phyloP scores from a whole-genome alignment of 352 stramenopile genomes.

The Nothophytophthora sp. region DNA sequence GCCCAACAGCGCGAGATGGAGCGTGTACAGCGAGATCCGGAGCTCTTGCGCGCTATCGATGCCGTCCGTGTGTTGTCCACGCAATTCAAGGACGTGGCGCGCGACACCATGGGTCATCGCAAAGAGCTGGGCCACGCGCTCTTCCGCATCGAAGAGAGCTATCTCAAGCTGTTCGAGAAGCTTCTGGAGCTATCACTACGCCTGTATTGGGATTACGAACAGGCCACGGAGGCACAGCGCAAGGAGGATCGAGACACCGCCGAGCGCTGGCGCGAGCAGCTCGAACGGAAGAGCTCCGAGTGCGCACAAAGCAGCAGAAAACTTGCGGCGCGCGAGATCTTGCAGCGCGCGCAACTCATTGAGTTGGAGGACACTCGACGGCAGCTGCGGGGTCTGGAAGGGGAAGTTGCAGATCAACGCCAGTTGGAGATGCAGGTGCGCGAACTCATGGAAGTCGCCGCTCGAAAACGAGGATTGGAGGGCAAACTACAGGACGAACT shows the following conservation, averaged over 20 bases:
- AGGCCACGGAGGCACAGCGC: slow-evolving; percentile 47
- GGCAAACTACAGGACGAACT: slow-evolving; percentile 34
- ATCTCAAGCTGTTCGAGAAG: slow-evolving; percentile 78
- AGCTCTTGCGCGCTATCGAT: slow-evolving; percentile 58
- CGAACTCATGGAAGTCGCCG: slow-evolving; percentile 35
- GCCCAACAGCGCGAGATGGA: slow-evolving; percentile 60
- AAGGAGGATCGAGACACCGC: slow-evolving; percentile 44
- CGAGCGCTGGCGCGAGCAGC: slow-evolving; percentile 51
- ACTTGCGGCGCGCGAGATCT: slow-evolving; percentile 54
- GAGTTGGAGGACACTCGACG: slow-evolving; percentile 48
- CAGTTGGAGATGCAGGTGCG: slow-evolving; percentile 44
- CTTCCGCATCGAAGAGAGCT: slow-evolving; percentile 74
- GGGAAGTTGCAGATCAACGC: slow-evolving; percentile 30
- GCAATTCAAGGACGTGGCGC: slow-evolving; percentile 70
- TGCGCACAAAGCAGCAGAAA: slow-evolving; percentile 50
- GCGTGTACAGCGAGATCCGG: slow-evolving; percentile 56
- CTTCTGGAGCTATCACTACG: slow-evolving; percentile 69
- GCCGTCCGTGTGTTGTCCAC: slow-evolving; percentile 50
- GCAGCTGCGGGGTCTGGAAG: slow-evolving; percentile 40
- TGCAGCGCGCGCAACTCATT: slow-evolving; percentile 51
- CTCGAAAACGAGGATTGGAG: slow-evolving; percentile 29
- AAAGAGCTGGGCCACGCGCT: slow-evolving; percentile 64
- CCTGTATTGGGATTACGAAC: slow-evolving; percentile 75
- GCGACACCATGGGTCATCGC: slow-evolving; percentile 60
- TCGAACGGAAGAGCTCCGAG: slow-evolving; percentile 43